Percentiles rank a stretch among this genome's conserved stretches.
Conservation (phyloP, 306 rosid genomes). For the Prunus mongolica region DNA sequence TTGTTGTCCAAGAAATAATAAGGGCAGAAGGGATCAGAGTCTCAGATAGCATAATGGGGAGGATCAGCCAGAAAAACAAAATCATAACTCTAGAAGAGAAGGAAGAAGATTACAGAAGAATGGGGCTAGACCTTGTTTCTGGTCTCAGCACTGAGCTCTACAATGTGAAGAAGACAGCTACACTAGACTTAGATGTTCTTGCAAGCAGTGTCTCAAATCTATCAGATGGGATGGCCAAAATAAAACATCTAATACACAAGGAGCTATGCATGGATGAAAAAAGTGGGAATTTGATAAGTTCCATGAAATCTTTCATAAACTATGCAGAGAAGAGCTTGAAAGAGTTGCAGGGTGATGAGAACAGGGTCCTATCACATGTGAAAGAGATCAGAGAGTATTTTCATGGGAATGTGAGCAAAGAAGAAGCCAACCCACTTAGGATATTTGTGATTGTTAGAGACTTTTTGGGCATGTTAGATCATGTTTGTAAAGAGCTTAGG, state of each 20-base stretch:
- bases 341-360: slow-evolving; percentile 68
- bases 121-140: slow-evolving; percentile 88
- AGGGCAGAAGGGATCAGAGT: slow-evolving; percentile 78
- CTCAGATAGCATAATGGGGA: slow-evolving; percentile 94
- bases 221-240: slow-evolving; percentile 48
- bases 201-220: slow-evolving; percentile 65
- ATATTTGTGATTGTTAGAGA: slow-evolving; percentile 95
- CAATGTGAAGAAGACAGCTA: slow-evolving; percentile 85
- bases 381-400: slow-evolving; percentile 85
- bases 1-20: slow-evolving; percentile 86
- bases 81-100: slow-evolving; percentile 59
- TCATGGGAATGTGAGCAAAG: slow-evolving; percentile 85
- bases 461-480: slow-evolving; percentile 81
- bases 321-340: slow-evolving; percentile 51
- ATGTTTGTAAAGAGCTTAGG: slow-evolving; percentile 90
- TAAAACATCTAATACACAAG: slow-evolving; percentile 36
- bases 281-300: slow-evolving; percentile 34
- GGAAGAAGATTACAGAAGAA: slow-evolving; percentile 74
- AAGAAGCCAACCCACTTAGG: slow-evolving; percentile 69
- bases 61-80: slow-evolving; percentile 59
- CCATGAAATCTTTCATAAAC: slow-evolving; percentile 45
- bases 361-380: slow-evolving; percentile 55
- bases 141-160: slow-evolving; percentile 80
- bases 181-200: slow-evolving; percentile 78
- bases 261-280: slow-evolving; percentile 41